These are phyloP conservation scores for Gillenia trifoliata DNA, from an alignment of 306 rosid genomes.

Conservation along the genomic window DNA sequence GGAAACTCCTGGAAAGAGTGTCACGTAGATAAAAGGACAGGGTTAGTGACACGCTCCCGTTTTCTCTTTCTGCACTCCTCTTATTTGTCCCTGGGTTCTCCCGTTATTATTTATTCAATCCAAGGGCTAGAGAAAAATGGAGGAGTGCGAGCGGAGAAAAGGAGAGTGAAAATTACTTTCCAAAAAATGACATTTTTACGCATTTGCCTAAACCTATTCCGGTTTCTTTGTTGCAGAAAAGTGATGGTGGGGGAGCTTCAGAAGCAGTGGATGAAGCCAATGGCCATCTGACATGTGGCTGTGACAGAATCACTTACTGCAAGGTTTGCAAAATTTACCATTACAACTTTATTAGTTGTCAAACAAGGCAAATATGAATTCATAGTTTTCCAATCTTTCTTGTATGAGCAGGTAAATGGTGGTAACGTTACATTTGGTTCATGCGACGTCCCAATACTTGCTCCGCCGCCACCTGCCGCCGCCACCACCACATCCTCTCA, in stretches of 20 bases:
- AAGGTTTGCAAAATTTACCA: slow-evolving; percentile 46
- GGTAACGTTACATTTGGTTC: slow-evolving; percentile 56
- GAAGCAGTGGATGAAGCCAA: slow-evolving; percentile 85
- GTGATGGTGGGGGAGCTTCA: slow-evolving; percentile 95
- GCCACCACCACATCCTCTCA: slow-evolving; percentile 9
- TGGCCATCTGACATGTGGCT: slow-evolving; percentile 92
- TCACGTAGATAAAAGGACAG: not conserved
- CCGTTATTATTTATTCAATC: not conserved
- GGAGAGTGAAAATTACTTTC: not conserved
- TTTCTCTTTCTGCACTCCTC: not conserved
- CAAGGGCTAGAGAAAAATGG: not conserved
- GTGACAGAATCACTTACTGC: slow-evolving; percentile 86
- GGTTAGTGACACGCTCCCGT: not conserved
- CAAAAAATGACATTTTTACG: not conserved
- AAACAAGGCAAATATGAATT: not conserved
- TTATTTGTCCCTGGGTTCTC: not conserved
- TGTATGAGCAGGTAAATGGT: slow-evolving; percentile 47
- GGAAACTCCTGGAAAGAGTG: not conserved
- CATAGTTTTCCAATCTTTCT: not conserved
- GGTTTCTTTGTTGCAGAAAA: slow-evolving; percentile 48
- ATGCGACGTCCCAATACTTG: slow-evolving; percentile 66
- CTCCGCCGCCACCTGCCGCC: slow-evolving; percentile 86
- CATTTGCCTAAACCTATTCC: not conserved
- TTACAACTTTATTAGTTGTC: not conserved
- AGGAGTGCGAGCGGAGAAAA: not conserved